Evolutionary conservation across 805 yeast genomes (phyloP).

Genomic region (Wickerhamiella slavikovae): DNA sequence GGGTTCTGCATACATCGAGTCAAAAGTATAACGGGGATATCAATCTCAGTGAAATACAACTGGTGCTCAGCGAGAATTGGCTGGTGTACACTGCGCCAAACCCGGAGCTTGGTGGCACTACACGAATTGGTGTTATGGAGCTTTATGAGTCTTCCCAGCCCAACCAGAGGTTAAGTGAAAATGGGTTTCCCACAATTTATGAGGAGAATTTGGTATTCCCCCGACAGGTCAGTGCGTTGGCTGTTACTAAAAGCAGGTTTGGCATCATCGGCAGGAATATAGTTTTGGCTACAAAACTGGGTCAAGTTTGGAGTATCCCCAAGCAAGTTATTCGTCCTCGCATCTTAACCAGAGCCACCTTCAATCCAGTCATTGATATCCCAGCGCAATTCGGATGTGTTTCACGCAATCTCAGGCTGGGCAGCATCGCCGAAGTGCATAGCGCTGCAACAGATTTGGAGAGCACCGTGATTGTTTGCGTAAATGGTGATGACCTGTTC

Average conservation of each 20-base stretch:
- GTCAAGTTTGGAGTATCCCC: slow-evolving; percentile 52
- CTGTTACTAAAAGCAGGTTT: slow-evolving; percentile 34
- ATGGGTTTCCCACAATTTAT: slow-evolving; percentile 14
- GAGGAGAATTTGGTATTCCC: no score
- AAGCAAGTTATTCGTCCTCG: slow-evolving; percentile 47
- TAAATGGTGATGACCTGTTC: slow-evolving; percentile 52
- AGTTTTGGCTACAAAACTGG: slow-evolving; percentile 33
- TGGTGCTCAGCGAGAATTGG: slow-evolving; percentile 71
- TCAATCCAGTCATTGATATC: slow-evolving; percentile 30
- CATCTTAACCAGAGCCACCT: slow-evolving; percentile 11
- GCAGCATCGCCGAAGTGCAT: slow-evolving; percentile 18
- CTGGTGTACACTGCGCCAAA: slow-evolving; percentile 46
- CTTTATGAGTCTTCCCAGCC: slow-evolving; percentile 48
- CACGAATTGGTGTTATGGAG: slow-evolving; percentile 52
- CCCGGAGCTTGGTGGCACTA: slow-evolving; percentile 26
- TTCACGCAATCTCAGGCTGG: slow-evolving; percentile 29
- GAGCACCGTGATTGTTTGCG: slow-evolving; percentile 49
- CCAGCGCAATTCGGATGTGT: slow-evolving; percentile 35
- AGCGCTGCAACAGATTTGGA: slow-evolving; percentile 51
- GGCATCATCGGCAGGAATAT: slow-evolving; percentile 54
- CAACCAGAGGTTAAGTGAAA: neutral
- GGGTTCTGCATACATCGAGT: slow-evolving; percentile 25
- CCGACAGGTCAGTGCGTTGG: slow-evolving; percentile 22
- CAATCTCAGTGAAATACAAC: slow-evolving; percentile 22
- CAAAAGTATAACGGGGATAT: slow-evolving; percentile 24